Evolutionary conservation across 192 early-diverging fungal species (phyloP).

Genomic region (Mortierella hygrophila): DNA sequence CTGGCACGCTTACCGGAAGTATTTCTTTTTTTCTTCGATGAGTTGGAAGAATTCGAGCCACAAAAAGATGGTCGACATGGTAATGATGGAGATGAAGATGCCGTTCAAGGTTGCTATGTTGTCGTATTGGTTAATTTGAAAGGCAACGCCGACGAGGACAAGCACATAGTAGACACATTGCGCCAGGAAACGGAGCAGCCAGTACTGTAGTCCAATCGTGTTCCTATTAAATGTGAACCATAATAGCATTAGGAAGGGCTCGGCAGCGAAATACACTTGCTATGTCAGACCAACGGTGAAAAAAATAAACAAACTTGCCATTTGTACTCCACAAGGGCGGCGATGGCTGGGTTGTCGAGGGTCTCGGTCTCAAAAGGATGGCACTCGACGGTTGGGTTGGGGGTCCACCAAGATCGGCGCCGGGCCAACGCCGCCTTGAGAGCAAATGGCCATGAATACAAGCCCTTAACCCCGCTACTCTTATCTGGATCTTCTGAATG

Average conservation of each 20-base stretch:
- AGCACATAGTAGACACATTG: slow-evolving; percentile 33
- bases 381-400: background rate
- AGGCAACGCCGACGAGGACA: slow-evolving; percentile 7
- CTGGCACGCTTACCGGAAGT: background rate
- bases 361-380: background rate
- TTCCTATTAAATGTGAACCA: slow-evolving; percentile 7
- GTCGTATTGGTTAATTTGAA: slow-evolving; percentile 11
- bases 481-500: background rate
- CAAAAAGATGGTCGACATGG: slow-evolving; percentile 4
- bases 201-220: slow-evolving; percentile 16
- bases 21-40: background rate
- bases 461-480: background rate
- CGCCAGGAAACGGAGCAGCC: slow-evolving; percentile 10
- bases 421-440: slow-evolving; percentile 1
- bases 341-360: slow-evolving; percentile 44
- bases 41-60: slow-evolving; percentile 18
- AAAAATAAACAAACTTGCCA: slow-evolving; percentile 14
- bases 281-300: too few species aligned
- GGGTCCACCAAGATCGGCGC: background rate
- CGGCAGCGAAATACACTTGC: background rate
- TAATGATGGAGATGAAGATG: slow-evolving; percentile 20
- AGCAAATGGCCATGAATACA: background rate
- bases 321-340: slow-evolving; percentile 38
- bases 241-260: background rate
- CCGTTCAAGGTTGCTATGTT: background rate